phyloP scores from a whole-genome alignment of 23 red algal species.

The Porphyridium purpureum region DNA sequence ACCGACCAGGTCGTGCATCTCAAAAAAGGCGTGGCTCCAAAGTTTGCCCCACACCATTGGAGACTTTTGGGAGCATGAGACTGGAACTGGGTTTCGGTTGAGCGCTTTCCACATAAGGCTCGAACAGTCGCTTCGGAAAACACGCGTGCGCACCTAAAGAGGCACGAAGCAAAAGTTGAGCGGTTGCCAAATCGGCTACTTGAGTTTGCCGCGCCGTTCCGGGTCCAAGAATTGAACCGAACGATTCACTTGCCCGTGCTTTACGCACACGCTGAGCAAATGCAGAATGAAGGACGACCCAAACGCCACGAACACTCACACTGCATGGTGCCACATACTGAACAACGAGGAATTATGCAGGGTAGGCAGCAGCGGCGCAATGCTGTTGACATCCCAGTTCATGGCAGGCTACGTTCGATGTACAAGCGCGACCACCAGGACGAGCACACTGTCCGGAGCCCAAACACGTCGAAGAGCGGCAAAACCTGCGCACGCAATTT shows the following conservation, averaged over 20 bases:
- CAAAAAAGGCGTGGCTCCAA: conserved; percentile 10
- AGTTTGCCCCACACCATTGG: conserved; percentile 3
- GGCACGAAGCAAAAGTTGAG: not conserved
- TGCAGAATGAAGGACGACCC: conserved; percentile 6
- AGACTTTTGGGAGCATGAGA: not conserved
- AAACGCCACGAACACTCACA: not conserved
- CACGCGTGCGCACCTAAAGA: not conserved
- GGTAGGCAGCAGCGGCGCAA: no score
- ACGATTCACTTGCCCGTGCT: not conserved
- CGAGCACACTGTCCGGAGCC: no score
- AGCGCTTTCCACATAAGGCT: conserved; percentile 1
- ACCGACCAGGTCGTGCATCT: conserved; percentile 3
- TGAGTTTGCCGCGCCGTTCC: not conserved
- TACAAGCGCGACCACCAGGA: no score
- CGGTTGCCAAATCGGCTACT: conserved; percentile 3
- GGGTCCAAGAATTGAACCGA: conserved; percentile 1
- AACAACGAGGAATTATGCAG: no score
- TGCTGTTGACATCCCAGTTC: no score
- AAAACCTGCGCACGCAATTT: no score
- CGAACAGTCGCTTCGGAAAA: not conserved
- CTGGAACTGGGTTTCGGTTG: not conserved
- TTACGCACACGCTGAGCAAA: conserved; percentile 4
- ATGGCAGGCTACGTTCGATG: no score
- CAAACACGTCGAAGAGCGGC: no score
- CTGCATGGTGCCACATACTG: not conserved